These are phyloP conservation scores for Vanrija sp. DNA, from an alignment of 1,284 basidiomycete species.

Conservation along the genomic window DNA sequence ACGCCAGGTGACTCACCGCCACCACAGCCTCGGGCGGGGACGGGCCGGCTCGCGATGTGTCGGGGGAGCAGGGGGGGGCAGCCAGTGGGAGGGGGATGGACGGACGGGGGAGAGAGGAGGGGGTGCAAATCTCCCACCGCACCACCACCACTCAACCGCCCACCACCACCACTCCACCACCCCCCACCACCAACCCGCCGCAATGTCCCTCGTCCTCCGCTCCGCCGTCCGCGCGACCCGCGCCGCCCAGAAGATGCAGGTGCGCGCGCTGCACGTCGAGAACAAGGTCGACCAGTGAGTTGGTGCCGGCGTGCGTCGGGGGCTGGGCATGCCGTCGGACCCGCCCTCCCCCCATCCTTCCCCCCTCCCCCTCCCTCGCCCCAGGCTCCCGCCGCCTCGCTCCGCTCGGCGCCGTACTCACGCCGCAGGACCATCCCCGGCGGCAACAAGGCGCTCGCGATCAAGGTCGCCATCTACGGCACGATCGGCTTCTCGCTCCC, in stretches of 20 bases:
- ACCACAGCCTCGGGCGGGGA: no score
- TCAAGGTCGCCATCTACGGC: neutral
- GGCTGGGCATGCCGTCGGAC: no score
- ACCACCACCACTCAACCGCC: no score
- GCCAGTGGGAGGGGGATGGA: no score
- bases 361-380: neutral
- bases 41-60: no score
- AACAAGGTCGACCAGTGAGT: constrained; percentile 19
- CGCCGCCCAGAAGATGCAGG: constrained; percentile 9
- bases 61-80: no score
- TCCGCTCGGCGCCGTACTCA: neutral
- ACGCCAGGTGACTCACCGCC: no score
- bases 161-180: no score
- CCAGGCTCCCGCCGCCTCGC: neutral
- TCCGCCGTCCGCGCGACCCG: constrained; percentile 7
- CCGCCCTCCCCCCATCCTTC: neutral
- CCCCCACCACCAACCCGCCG: constrained; percentile 1
- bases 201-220: constrained; percentile 17
- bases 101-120: no score
- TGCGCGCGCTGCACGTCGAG: constrained; percentile 15
- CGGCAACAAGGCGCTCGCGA: neutral
- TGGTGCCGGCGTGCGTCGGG: no score
- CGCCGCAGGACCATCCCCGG: constrained; percentile 2
- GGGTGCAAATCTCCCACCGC: no score
- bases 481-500: neutral